Percentiles rank a stretch among this genome's conserved stretches.
Conservation (phyloP, 2,329 filamentous ascomycete genomes). For the Orbilia quercus region DNA sequence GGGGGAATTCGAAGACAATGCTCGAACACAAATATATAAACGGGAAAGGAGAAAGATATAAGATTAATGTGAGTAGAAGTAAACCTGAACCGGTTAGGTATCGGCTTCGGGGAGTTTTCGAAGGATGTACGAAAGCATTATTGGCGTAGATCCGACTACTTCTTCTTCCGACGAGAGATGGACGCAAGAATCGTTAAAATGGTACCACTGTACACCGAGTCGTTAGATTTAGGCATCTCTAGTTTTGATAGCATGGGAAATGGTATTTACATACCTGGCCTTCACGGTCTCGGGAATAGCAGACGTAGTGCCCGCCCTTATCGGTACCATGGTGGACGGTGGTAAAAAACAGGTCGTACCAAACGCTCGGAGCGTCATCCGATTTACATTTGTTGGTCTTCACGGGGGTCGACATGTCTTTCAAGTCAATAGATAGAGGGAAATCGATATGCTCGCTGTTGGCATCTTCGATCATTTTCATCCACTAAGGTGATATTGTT, state of each 20-base stretch:
- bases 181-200: constrained; percentile 47
- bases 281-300: constrained; percentile 50
- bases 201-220: constrained; percentile 41
- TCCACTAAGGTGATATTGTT: constrained; percentile 18
- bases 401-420: constrained; percentile 37
- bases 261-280: constrained; percentile 23
- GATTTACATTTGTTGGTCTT: constrained; percentile 30
- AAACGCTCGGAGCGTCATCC: constrained; percentile 48
- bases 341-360: constrained; percentile 54
- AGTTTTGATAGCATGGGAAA: neutral
- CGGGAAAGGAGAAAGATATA: neutral
- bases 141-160: constrained; percentile 45
- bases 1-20: too few relatives aligned
- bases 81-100: neutral
- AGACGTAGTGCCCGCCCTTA: constrained; percentile 50
- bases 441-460: constrained; percentile 47
- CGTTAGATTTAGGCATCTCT: neutral
- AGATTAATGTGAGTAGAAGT: neutral
- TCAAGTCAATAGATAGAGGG: constrained; percentile 46
- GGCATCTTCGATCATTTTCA: constrained; percentile 44
- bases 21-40: too few relatives aligned
- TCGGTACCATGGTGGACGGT: constrained; percentile 49
- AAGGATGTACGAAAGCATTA: constrained; percentile 53
- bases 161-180: constrained; percentile 40
- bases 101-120: constrained; percentile 49